Evolutionary conservation across 257 asterid species (phyloP).

Genomic region (Solanum virginianum): DNA sequence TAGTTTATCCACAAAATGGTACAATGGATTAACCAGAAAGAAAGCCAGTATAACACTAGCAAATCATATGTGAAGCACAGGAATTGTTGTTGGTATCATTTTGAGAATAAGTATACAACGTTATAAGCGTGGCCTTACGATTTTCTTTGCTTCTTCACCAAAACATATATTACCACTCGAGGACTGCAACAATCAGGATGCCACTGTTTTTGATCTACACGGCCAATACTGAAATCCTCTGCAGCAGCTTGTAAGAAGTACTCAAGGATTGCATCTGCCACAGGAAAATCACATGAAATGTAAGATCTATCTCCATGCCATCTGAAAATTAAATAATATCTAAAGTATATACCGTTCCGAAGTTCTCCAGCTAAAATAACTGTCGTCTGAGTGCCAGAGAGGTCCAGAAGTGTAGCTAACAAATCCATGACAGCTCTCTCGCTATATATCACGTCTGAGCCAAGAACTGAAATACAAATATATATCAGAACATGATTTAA

Average conservation of each 20-base stretch:
- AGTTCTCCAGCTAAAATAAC: conserved; percentile 85
- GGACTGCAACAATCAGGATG: conserved; percentile 77
- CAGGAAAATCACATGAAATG: not conserved
- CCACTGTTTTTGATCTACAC: conserved; percentile 65
- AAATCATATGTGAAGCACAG: not conserved
- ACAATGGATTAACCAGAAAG: not conserved
- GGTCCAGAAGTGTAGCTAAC: conserved; percentile 52
- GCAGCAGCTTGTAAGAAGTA: conserved; percentile 70
- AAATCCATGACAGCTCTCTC: conserved; percentile 80
- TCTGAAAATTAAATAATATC: not conserved
- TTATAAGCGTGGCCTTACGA: not conserved
- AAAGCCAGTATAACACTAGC: not conserved
- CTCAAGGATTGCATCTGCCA: conserved; percentile 80
- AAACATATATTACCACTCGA: conserved; percentile 60
- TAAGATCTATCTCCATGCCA: not conserved
- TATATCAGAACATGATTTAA: not conserved
- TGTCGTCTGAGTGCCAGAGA: conserved; percentile 68
- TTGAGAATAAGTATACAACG: not conserved
- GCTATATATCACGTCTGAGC: conserved; percentile 83
- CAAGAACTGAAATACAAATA: conserved; percentile 39
- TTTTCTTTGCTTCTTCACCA: conserved; percentile 41
- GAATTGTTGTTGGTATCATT: not conserved
- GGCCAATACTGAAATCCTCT: conserved; percentile 56
- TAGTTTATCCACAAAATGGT: not conserved
- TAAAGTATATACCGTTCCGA: conserved; percentile 53